Conservation (phyloP, 495 filamentous ascomycete genomes). For the Neurospora tetrasperma region DNA sequence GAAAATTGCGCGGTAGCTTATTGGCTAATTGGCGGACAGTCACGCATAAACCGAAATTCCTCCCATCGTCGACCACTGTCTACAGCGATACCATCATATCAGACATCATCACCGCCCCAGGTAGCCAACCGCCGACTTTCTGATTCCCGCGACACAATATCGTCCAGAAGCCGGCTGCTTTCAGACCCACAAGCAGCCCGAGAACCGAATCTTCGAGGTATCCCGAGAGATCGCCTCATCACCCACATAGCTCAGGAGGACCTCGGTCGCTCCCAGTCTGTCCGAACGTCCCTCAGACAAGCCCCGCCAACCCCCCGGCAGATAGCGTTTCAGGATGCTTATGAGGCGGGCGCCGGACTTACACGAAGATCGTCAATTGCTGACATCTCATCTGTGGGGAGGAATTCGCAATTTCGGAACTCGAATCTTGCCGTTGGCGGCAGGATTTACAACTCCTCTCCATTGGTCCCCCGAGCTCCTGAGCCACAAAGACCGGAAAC, state of each 20-base stretch:
- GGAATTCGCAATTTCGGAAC: constrained; percentile 38
- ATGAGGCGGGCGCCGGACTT: constrained; percentile 26
- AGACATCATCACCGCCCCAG: constrained; percentile 28
- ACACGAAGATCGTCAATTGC: not conserved
- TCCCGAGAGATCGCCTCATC: not conserved
- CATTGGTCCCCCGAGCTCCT: constrained; percentile 40
- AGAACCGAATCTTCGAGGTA: constrained; percentile 4
- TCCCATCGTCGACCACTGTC: constrained; percentile 37
- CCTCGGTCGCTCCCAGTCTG: constrained; percentile 9
- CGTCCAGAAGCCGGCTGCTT: constrained; percentile 20
- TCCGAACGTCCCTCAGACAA: constrained; percentile 18
- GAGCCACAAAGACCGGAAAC: constrained; percentile 25
- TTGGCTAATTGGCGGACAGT: constrained; percentile 18
- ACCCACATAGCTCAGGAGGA: constrained; percentile 7
- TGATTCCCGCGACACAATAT: constrained; percentile 30
- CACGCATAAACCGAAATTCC: constrained; percentile 27
- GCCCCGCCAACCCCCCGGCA: constrained; percentile 35
- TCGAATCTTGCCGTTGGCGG: constrained; percentile 45
- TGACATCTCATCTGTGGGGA: constrained; percentile 14
- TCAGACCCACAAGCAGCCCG: constrained; percentile 23
- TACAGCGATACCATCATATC: constrained; percentile 26
- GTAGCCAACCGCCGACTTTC: constrained; percentile 32
- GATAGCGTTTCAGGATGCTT: constrained; percentile 30
- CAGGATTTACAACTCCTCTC: constrained; percentile 45
- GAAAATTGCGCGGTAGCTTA: not conserved